Evolutionary conservation across 768 basidiomycete species (phyloP).

Genomic region (Pleurotus citrinopileatus): DNA sequence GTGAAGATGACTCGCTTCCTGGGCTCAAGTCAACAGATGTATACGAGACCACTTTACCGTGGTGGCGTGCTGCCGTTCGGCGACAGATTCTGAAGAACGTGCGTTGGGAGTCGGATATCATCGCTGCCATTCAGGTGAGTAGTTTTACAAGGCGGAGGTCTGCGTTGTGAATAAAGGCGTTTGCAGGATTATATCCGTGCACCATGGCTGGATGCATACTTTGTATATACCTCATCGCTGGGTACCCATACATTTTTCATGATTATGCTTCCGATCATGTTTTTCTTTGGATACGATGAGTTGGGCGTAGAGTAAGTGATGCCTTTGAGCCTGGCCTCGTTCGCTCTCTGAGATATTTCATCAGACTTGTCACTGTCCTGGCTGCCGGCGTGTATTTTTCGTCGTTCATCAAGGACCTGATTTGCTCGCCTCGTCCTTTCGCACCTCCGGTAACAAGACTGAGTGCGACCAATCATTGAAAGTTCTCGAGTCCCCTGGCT

Average conservation of each 20-base stretch:
- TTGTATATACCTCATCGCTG: constrained; percentile 77
- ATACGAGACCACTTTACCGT: constrained; percentile 59
- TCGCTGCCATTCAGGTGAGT: constrained; percentile 69
- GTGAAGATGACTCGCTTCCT: not conserved
- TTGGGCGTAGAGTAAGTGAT: constrained; percentile 68
- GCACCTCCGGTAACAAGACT: constrained; percentile 89
- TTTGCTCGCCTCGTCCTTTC: constrained; percentile 88
- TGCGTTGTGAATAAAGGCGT: too few relatives aligned
- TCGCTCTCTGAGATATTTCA: not conserved
- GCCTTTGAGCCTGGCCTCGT: not conserved
- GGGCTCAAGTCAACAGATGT: constrained; percentile 34
- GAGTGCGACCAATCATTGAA: constrained; percentile 46
- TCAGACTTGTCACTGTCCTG: constrained; percentile 65
- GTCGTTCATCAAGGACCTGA: constrained; percentile 84
- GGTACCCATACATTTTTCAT: constrained; percentile 95
- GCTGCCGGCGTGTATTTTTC: constrained; percentile 84
- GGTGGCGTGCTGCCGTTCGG: constrained; percentile 66
- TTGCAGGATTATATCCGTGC: constrained; percentile 56
- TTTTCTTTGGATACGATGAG: constrained; percentile 81
- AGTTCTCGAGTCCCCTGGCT: not conserved
- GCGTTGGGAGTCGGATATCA: constrained; percentile 52
- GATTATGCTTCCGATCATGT: constrained; percentile 79
- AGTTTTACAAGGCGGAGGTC: too few relatives aligned
- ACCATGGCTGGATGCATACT: constrained; percentile 75
- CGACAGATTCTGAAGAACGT: constrained; percentile 50